Percentiles rank a stretch among this genome's conserved stretches.
phyloP scores from a whole-genome alignment of 768 basidiomycete genomes.

The Dentipellis sp. region DNA sequence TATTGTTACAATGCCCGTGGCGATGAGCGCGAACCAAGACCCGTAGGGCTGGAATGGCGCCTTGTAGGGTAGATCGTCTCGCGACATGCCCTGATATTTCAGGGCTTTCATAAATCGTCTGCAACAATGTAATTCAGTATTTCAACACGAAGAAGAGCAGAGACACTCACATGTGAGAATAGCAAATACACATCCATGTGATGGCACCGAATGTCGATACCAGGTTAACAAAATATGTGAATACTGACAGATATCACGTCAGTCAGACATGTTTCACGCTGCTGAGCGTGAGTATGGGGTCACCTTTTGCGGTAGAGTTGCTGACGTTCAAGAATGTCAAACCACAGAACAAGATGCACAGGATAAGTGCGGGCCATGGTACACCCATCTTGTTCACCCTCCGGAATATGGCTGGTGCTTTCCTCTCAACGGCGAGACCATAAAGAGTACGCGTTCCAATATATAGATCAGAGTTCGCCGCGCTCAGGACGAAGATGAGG shows the following conservation, averaged over 20 bases:
- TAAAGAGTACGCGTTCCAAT: constrained; percentile 40
- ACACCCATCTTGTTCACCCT: constrained; percentile 26
- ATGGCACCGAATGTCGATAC: constrained; percentile 33
- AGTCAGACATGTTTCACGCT: neutral
- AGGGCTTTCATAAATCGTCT: constrained; percentile 43
- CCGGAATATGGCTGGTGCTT: constrained; percentile 34
- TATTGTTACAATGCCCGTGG: constrained; percentile 41
- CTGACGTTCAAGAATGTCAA: constrained; percentile 52
- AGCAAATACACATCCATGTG: constrained; percentile 38
- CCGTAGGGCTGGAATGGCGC: constrained; percentile 59
- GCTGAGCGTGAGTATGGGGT: neutral
- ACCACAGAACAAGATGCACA: constrained; percentile 46
- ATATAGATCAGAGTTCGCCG: constrained; percentile 55
- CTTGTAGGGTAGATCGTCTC: constrained; percentile 38
- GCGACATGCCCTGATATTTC: constrained; percentile 31
- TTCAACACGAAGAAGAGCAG: neutral
- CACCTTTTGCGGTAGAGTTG: constrained; percentile 42
- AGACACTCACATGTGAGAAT: constrained; percentile 45
- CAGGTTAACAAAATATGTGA: constrained; percentile 31
- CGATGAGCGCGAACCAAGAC: constrained; percentile 47
- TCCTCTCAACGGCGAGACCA: constrained; percentile 35
- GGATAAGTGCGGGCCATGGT: constrained; percentile 32
- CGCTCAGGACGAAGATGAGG: constrained; percentile 55
- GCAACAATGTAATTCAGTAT: constrained; percentile 15
- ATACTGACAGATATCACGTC: constrained; percentile 13